Percentiles rank a stretch among this genome's conserved stretches.
Conservation (phyloP, 768 basidiomycete species). For the Auricularia sp. region DNA sequence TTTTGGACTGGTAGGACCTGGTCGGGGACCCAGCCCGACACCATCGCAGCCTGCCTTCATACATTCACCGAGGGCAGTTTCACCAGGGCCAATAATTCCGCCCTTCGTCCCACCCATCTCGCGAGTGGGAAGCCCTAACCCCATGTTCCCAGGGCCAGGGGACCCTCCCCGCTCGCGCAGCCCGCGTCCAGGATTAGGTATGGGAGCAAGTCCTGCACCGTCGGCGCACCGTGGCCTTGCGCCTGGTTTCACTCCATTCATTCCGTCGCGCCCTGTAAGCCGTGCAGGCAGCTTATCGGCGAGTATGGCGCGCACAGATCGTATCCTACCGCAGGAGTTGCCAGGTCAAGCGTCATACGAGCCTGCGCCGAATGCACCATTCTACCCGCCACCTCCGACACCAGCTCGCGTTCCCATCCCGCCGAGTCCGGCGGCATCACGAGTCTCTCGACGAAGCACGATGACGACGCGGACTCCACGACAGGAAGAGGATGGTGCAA, state of each 20-base stretch:
- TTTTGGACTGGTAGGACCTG: not conserved
- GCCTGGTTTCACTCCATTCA: too few relatives aligned
- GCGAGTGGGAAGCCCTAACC: not conserved
- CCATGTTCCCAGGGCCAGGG: too few relatives aligned
- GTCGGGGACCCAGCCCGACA: not conserved
- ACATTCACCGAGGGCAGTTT: not conserved
- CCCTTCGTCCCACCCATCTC: not conserved
- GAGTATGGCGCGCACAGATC: not conserved
- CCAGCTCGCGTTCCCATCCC: not conserved
- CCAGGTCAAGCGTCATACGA: not conserved
- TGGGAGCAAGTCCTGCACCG: too few relatives aligned
- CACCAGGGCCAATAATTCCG: not conserved
- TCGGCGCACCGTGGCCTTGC: too few relatives aligned
- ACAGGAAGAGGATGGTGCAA: not conserved
- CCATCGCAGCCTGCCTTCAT: not conserved
- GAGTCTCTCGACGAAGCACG: not conserved
- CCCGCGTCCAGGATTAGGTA: too few relatives aligned
- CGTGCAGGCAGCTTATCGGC: not conserved
- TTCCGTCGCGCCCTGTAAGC: not conserved
- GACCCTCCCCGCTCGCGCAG: too few relatives aligned
- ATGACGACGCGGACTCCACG: not conserved
- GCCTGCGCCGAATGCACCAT: not conserved
- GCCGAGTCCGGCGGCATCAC: not conserved
- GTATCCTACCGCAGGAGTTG: not conserved
- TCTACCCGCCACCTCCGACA: not conserved